phyloP scores from a whole-genome alignment of 495 filamentous ascomycete genomes.

The Bacidia rubella region DNA sequence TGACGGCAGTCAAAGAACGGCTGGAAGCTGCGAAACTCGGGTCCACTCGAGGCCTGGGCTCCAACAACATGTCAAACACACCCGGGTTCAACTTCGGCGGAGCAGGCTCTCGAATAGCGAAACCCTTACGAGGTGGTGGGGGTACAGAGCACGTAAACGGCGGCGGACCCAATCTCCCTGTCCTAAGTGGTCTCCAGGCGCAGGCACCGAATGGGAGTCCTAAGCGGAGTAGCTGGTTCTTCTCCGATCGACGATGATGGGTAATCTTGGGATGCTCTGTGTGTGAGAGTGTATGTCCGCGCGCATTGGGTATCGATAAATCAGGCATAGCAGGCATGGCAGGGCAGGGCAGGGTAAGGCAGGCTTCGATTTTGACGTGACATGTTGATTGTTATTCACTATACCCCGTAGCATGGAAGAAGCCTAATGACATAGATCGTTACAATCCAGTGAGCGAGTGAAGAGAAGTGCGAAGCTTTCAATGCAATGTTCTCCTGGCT shows the following conservation, averaged over 20 bases:
- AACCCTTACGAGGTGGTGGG: slow-evolving; percentile 89
- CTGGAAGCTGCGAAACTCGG: slow-evolving; percentile 89
- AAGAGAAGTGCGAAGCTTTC: no score
- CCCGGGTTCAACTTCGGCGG: slow-evolving; percentile 63
- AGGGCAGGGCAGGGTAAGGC: neutral
- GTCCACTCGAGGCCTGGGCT: slow-evolving; percentile 53
- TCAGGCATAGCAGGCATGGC: neutral
- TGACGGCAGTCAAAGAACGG: slow-evolving; percentile 92
- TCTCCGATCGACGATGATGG: slow-evolving; percentile 30
- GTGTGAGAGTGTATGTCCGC: no score
- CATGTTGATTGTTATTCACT: neutral
- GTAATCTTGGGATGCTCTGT: neutral
- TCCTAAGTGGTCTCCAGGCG: slow-evolving; percentile 25
- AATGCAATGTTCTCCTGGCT: no score
- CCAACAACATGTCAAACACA: slow-evolving; percentile 39
- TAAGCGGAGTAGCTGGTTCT: slow-evolving; percentile 22
- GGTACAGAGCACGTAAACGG: slow-evolving; percentile 28
- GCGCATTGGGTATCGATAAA: slow-evolving; percentile 3
- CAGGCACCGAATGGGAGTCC: slow-evolving; percentile 27
- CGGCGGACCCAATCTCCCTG: slow-evolving; percentile 17
- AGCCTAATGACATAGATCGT: neutral
- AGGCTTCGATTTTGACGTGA: slow-evolving; percentile 5
- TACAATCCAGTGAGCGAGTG: no score
- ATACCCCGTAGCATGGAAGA: slow-evolving; percentile 8
- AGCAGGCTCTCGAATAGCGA: slow-evolving; percentile 75